Percentiles rank a stretch among this genome's conserved stretches.
Conservation (phyloP, 1,139 yeast genomes). For the Trichomonascaceae sp. region DNA sequence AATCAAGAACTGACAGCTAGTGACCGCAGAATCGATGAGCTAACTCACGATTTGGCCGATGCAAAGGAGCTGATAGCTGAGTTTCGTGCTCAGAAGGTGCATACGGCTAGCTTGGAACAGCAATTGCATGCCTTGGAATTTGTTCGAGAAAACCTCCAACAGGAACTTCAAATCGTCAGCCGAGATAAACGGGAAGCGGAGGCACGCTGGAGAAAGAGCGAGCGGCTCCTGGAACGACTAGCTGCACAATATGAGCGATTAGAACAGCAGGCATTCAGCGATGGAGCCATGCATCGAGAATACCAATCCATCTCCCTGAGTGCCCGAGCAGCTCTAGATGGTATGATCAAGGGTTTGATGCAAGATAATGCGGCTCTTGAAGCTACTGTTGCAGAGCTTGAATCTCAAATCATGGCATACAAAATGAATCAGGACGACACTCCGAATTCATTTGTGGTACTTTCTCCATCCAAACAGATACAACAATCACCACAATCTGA, state of each 20-base stretch:
- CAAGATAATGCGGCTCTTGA: constrained; percentile 13
- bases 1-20: constrained; percentile 17
- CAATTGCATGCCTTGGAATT: constrained; percentile 21
- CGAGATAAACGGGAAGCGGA: constrained; percentile 21
- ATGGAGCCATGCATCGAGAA: constrained; percentile 3
- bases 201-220: constrained; percentile 21
- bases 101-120: constrained; percentile 17
- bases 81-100: constrained; percentile 16
- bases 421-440: constrained; percentile 1
- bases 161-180: constrained; percentile 16
- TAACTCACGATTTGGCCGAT: constrained; percentile 15
- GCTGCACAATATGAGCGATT: constrained; percentile 21
- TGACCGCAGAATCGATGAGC: constrained; percentile 14
- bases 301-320: neutral
- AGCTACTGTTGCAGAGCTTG: constrained; percentile 11
- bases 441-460: constrained; percentile 19
- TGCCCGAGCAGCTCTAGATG: constrained; percentile 8
- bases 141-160: constrained; percentile 19
- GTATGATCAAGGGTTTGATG: constrained; percentile 10
- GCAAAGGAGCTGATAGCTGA: constrained; percentile 17
- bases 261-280: constrained; percentile 12
- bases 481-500: constrained; percentile 13
- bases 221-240: constrained; percentile 21
- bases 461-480: constrained; percentile 12
- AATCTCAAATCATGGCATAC: constrained; percentile 10